Conservation (phyloP, 176 grass and related monocot genomes). For the Leersia perrieri region DNA sequence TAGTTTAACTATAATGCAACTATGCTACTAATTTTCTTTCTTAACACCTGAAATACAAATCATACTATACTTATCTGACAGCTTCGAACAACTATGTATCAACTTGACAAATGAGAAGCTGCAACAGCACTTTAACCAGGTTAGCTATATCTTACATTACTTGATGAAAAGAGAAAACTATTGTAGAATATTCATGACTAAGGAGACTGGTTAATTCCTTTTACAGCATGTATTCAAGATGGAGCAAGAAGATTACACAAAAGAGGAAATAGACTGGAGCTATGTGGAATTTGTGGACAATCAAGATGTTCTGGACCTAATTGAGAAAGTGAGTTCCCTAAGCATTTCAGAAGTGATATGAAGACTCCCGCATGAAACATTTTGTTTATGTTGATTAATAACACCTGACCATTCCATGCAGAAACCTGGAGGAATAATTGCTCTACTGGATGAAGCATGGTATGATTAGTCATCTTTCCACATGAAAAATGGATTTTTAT, state of each 20-base stretch:
- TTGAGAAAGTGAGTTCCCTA: slow-evolving; percentile 69
- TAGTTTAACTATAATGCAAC: background rate
- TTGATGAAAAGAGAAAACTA: background rate
- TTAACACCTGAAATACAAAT: background rate
- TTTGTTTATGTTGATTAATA: slow-evolving; percentile 14
- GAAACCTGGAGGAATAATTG: slow-evolving; percentile 99
- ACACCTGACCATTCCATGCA: slow-evolving; percentile 45
- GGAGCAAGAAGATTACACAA: slow-evolving; percentile 97
- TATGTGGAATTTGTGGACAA: slow-evolving; percentile 99
- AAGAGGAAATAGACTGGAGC: slow-evolving; percentile 92
- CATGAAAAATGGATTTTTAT: slow-evolving; percentile 7
- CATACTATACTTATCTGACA: slow-evolving; percentile 41
- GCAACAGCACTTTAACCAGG: slow-evolving; percentile 95
- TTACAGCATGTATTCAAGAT: slow-evolving; percentile 96
- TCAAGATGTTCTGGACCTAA: slow-evolving; percentile 91
- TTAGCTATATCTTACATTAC: slow-evolving; percentile 15
- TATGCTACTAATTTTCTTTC: background rate
- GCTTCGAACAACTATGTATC: slow-evolving; percentile 93
- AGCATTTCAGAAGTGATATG: background rate
- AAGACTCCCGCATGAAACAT: slow-evolving; percentile 12
- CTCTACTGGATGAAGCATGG: slow-evolving; percentile 97
- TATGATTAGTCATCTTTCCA: slow-evolving; percentile 40
- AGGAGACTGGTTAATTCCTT: slow-evolving; percentile 10
- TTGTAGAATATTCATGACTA: background rate
- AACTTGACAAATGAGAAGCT: slow-evolving; percentile 97